Evolutionary conservation across 2,329 filamentous ascomycete species (phyloP).

Genomic region (Sporothrix inflata): DNA sequence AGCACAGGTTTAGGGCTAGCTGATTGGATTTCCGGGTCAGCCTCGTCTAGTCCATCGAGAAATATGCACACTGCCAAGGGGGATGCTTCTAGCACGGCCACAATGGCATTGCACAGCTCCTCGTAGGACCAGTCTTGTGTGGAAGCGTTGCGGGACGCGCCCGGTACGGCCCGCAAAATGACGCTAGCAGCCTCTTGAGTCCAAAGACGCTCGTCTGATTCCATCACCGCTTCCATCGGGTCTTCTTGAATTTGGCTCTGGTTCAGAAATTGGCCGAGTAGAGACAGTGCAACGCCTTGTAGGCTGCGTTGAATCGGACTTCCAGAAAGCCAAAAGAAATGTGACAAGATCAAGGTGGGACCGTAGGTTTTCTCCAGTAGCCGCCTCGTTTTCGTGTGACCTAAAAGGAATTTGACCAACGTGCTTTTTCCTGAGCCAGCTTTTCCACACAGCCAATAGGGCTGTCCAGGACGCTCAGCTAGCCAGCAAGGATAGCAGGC

Average conservation of each 20-base stretch:
- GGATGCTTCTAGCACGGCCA: background rate
- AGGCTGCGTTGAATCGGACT: slow-evolving; percentile 4
- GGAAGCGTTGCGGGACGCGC: background rate
- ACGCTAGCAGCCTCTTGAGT: background rate
- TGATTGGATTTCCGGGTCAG: background rate
- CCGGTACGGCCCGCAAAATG: background rate
- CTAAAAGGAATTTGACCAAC: background rate
- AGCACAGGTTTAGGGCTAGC: background rate
- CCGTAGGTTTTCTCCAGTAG: background rate
- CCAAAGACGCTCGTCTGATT: background rate
- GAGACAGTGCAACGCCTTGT: background rate
- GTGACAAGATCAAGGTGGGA: background rate
- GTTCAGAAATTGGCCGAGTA: background rate
- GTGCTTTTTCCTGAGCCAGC: slow-evolving; percentile 19
- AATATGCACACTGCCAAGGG: background rate
- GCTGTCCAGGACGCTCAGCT: background rate
- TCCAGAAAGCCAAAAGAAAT: slow-evolving; percentile 20
- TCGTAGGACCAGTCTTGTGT: background rate
- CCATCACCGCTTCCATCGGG: too few species aligned
- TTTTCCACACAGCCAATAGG: slow-evolving; percentile 14
- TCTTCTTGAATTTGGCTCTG: background rate
- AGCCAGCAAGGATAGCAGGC: slow-evolving; percentile 17
- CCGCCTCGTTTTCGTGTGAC: background rate
- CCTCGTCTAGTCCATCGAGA: slow-evolving; percentile 13
- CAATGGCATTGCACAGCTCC: background rate